phyloP scores from a whole-genome alignment of 768 basidiomycete species.

The Fomitopsis serialis region DNA sequence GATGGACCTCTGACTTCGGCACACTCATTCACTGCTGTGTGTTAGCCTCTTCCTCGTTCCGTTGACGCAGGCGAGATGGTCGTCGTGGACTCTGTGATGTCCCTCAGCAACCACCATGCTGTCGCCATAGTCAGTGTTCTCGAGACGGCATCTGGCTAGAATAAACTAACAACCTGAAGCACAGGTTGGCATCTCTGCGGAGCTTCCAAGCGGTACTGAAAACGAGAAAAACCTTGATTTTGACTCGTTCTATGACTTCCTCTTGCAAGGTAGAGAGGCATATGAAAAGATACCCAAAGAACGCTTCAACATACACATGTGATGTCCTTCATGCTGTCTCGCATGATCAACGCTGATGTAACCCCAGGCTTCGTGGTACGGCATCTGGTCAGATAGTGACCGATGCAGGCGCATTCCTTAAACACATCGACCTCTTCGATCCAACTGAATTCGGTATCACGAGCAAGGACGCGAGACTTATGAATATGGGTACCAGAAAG shows the following conservation, averaged over 20 bases:
- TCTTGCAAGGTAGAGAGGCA: slow-evolving; percentile 27
- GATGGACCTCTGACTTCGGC: too few species aligned
- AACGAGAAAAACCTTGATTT: slow-evolving; percentile 26
- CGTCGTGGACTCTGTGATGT: too few species aligned
- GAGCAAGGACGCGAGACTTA: slow-evolving; percentile 28
- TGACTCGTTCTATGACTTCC: slow-evolving; percentile 30
- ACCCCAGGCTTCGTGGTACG: not conserved
- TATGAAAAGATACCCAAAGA: slow-evolving; percentile 26
- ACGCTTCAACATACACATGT: slow-evolving; percentile 31
- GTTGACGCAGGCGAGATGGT: too few species aligned
- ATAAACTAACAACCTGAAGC: too few species aligned
- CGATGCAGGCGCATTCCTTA: slow-evolving; percentile 32
- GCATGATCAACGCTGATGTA: not conserved
- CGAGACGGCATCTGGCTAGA: too few species aligned
- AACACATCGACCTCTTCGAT: slow-evolving; percentile 31
- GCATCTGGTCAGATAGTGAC: slow-evolving; percentile 17
- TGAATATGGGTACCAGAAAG: slow-evolving; percentile 31
- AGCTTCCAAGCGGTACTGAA: slow-evolving; percentile 32
- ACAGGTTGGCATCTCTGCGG: slow-evolving; percentile 36
- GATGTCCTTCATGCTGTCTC: slow-evolving; percentile 3
- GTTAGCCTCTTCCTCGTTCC: too few species aligned
- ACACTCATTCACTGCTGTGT: too few species aligned
- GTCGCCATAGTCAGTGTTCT: too few species aligned
- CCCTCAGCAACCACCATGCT: too few species aligned
- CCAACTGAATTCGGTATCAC: slow-evolving; percentile 36